These are phyloP conservation scores for Poa pratensis DNA, from an alignment of 176 grass and related monocot genomes.

Conservation along the genomic window DNA sequence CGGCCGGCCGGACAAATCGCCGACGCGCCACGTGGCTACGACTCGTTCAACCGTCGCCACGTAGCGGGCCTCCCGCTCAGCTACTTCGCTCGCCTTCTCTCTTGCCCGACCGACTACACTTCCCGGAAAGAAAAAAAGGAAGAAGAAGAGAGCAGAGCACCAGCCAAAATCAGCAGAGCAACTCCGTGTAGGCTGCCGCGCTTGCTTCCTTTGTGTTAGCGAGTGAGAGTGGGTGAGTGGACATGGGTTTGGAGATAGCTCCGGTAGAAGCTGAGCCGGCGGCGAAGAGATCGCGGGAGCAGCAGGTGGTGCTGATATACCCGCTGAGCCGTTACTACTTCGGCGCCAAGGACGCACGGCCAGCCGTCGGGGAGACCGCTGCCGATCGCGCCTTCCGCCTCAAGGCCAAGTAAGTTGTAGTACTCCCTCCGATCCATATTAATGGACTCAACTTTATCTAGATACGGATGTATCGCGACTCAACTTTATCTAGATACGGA, in stretches of 20 bases:
- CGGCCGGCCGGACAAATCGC: not conserved
- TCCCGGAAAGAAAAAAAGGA: too few species aligned
- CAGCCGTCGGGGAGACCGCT: conserved; percentile 27
- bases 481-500: too few species aligned
- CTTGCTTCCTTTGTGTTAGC: not conserved
- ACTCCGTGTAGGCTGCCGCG: not conserved
- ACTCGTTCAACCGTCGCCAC: not conserved
- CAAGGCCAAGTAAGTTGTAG: conserved; percentile 48
- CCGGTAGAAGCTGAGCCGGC: not conserved
- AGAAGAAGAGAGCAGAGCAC: not conserved
- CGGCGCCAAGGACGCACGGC: conserved; percentile 47
- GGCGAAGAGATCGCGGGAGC: not conserved
- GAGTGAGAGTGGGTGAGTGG: not conserved
- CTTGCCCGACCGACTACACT: not conserved
- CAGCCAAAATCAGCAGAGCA: not conserved
- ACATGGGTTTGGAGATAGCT: conserved; percentile 49
- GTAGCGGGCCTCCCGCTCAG: not conserved
- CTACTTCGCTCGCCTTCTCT: not conserved
- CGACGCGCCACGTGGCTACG: not conserved
- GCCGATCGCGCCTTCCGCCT: conserved; percentile 49
- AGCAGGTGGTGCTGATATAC: conserved; percentile 42
- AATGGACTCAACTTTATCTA: too few species aligned
- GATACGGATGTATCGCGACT: too few species aligned
- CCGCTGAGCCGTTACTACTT: conserved; percentile 67
- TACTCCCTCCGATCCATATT: too few species aligned